These are phyloP conservation scores for Aurinia saxatilis DNA, from an alignment of 345 rosid species.

Conservation along the genomic window DNA sequence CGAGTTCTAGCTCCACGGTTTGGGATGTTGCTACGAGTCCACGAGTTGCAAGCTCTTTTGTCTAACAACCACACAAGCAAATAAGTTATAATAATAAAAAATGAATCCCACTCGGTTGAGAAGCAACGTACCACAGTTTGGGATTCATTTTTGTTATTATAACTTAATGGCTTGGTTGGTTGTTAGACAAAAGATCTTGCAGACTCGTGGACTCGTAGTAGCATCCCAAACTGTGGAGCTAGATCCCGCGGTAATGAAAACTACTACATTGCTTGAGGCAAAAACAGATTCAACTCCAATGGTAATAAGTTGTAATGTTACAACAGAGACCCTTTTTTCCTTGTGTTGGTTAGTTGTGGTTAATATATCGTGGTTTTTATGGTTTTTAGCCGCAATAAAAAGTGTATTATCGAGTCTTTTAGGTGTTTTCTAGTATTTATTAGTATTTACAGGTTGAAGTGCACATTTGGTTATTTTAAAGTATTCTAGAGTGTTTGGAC, in stretches of 20 bases:
- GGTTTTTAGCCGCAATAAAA: no score
- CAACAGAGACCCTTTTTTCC: background rate
- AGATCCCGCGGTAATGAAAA: conserved; percentile 38
- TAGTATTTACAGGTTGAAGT: no score
- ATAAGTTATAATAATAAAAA: background rate
- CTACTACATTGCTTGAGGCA: conserved; percentile 46
- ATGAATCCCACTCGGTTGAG: no score
- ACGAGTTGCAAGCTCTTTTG: conserved; percentile 5
- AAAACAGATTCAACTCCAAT: conserved; percentile 34
- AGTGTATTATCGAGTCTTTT: no score
- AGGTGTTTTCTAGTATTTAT: no score
- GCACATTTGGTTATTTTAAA: no score
- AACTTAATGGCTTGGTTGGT: background rate
- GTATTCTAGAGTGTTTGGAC: no score
- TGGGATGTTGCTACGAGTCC: conserved; percentile 40
- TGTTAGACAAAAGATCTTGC: background rate
- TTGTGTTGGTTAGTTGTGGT: conserved; percentile 3
- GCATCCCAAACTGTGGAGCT: conserved; percentile 13
- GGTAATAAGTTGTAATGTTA: no score
- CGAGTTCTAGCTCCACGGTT: conserved; percentile 31
- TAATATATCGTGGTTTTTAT: no score
- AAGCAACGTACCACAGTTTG: no score
- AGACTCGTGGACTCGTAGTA: conserved; percentile 42
- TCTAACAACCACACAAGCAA: conserved; percentile 2
- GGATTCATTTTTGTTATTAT: background rate